A percentile compares a stretch with the other conserved stretches of the same genome.
Evolutionary conservation across 2,329 filamentous ascomycete species (phyloP).

Genomic region (Cytospora leucostoma): DNA sequence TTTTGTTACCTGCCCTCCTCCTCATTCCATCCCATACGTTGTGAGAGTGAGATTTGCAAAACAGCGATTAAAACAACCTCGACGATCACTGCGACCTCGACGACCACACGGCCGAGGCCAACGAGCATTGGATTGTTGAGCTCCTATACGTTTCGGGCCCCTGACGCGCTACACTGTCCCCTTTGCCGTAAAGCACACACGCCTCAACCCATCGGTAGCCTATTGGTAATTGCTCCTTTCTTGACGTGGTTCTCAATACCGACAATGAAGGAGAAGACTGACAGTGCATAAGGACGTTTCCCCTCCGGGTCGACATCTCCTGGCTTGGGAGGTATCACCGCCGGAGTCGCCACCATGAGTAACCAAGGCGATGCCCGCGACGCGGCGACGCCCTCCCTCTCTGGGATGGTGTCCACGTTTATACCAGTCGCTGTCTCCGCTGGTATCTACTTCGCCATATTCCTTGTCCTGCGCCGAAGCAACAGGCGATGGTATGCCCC

Average conservation of each 20-base stretch:
- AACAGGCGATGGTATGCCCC: slow-evolving; percentile 52
- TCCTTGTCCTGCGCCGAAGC: slow-evolving; percentile 48
- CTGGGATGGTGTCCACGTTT: slow-evolving; percentile 46
- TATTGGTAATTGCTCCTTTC: neutral
- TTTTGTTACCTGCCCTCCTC: neutral
- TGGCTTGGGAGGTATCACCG: neutral
- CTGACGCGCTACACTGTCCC: neutral
- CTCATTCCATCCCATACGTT: neutral
- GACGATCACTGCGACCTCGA: neutral
- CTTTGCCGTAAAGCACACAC: neutral
- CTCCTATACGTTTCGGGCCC: neutral
- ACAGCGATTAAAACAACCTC: neutral
- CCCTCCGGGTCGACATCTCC: neutral
- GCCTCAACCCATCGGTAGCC: neutral
- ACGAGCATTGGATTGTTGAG: neutral
- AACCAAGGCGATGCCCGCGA: slow-evolving; percentile 14
- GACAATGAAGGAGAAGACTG: neutral
- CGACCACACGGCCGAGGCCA: neutral
- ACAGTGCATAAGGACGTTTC: slow-evolving; percentile 10
- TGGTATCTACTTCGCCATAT: slow-evolving; percentile 45
- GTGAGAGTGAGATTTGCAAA: neutral
- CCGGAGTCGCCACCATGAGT: slow-evolving; percentile 5
- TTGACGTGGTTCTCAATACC: neutral
- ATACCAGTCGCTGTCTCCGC: slow-evolving; percentile 42
- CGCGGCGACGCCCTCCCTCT: slow-evolving; percentile 17